Conservation (phyloP, 2,329 filamentous ascomycete species). For the Epichloe scottii region DNA sequence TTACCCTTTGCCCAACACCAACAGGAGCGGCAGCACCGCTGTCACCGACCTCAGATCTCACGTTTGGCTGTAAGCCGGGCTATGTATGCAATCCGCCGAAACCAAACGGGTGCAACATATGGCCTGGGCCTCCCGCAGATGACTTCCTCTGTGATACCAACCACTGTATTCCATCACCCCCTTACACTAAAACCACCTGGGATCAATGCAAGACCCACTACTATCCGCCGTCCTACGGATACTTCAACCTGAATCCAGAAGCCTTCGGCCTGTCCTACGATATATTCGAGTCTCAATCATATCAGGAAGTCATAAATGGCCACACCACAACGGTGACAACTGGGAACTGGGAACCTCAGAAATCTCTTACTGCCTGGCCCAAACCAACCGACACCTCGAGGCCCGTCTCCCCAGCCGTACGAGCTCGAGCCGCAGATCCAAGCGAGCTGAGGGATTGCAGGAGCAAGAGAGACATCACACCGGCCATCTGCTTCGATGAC, state of each 20-base stretch:
- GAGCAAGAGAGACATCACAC: constrained; percentile 29
- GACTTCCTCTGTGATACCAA: constrained; percentile 33
- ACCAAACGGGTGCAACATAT: constrained; percentile 38
- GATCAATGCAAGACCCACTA: constrained; percentile 31
- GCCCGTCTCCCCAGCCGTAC: background rate
- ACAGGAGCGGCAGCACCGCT: constrained; percentile 23
- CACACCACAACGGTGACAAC: constrained; percentile 34
- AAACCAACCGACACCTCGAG: background rate
- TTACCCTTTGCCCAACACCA: constrained; percentile 32
- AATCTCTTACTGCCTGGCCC: constrained; percentile 26
- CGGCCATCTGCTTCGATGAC: constrained; percentile 35
- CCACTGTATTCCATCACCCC: constrained; percentile 32
- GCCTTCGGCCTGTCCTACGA: constrained; percentile 51
- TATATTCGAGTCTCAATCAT: constrained; percentile 40
- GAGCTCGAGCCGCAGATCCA: background rate
- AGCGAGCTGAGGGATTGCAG: constrained; percentile 8
- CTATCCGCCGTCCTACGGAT: constrained; percentile 37
- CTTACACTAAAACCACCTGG: constrained; percentile 28
- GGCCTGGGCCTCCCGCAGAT: constrained; percentile 31
- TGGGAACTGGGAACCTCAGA: constrained; percentile 42
- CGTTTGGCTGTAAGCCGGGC: constrained; percentile 42
- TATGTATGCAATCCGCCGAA: constrained; percentile 40
- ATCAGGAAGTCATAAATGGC: constrained; percentile 23
- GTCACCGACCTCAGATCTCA: constrained; percentile 26
- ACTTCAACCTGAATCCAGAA: constrained; percentile 51